A percentile compares a stretch with the other conserved stretches of the same genome.
These are phyloP conservation scores for Schizophyllum amplum DNA, from an alignment of 1,284 basidiomycete genomes.

Conservation along the genomic window DNA sequence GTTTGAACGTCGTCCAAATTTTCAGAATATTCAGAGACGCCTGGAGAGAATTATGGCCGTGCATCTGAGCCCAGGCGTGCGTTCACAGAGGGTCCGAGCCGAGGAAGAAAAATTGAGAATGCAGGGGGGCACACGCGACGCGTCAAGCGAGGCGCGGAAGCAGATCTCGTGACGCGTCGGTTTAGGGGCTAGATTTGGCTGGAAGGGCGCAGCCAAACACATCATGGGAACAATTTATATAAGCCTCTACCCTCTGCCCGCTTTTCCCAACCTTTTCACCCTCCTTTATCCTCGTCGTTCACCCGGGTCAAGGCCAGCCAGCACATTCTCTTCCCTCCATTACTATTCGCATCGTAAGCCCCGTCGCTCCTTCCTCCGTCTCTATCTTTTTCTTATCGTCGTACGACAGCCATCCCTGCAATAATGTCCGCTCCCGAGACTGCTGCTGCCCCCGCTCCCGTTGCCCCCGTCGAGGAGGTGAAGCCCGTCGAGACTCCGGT, in stretches of 20 bases:
- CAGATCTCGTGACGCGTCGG: background rate
- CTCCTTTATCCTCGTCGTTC: conserved; percentile 27
- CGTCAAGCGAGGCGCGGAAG: background rate
- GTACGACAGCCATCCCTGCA: conserved; percentile 31
- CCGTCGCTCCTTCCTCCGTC: conserved; percentile 14
- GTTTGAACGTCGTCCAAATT: background rate
- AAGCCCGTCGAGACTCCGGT: conserved; percentile 39
- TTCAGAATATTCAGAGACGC: background rate
- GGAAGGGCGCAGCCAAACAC: conserved; percentile 25
- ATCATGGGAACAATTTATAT: conserved; percentile 35
- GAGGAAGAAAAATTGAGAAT: background rate
- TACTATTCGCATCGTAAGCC: conserved; percentile 34
- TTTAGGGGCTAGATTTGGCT: background rate
- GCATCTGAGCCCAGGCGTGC: background rate
- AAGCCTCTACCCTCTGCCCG: conserved; percentile 22
- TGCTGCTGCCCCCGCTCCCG: conserved; percentile 27
- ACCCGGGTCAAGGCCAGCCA: conserved; percentile 41
- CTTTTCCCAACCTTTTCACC: conserved; percentile 34
- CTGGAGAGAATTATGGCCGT: background rate
- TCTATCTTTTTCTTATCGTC: conserved; percentile 14
- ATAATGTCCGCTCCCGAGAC: conserved; percentile 75
- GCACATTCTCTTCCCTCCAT: conserved; percentile 45
- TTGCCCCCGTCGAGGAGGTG: conserved; percentile 41
- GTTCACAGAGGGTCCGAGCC: background rate
- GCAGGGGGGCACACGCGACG: background rate